Base-by-base conservation (phyloP, 495 filamentous ascomycete genomes). In the Evernia prunastri region DNA sequence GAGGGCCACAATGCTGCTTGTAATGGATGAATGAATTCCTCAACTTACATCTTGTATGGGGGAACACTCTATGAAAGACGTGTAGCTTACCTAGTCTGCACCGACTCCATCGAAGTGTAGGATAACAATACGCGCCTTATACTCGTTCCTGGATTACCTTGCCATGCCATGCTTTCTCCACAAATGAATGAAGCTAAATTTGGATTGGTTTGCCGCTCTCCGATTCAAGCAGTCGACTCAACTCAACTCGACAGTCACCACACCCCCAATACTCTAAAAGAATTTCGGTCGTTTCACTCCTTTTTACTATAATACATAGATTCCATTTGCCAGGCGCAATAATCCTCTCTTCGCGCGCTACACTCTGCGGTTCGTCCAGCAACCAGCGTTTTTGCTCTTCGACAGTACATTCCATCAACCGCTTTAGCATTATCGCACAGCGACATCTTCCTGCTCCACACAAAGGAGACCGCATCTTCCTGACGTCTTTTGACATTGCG, bases 131-230 rank as follows among this genome's bases (percentile, higher is more conserved):
- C 51, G 51, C 29, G 27, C 51, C 29, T 54, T 33, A 20, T 54
- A 33, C 29, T 54, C 25, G 51, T 54, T 54, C 51, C 51, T 54
- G 51, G 29, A 54, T 54, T 54, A 29, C 20, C 29, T 33, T 54
- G 51, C 51, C n/a, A n/a, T n/a, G n/a, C n/a, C n/a, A n/a, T n/a
- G n/a, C n/a, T n/a, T 54, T 54, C 56, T 64, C 62, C 62, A 59
- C 56, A 64, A 56, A 56, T 33, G 29, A 64, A 63, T 47, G 54
- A 27, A 53, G 17, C 62, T 64, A 64, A 64, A 58, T 39, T 59
- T 59, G 62, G 62, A 59, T 47, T 64, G 62, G 15, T 20, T 33
- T 54, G 29, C 56, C 62, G 56, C 62, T 59, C 56, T 64, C 25
- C 37, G 31, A 51, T 43, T 58, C 56, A 64, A 54, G 51, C 51